Evolutionary conservation across 2,329 filamentous ascomycete genomes (phyloP).

Genomic region (Pseudogymnoascus sp.): DNA sequence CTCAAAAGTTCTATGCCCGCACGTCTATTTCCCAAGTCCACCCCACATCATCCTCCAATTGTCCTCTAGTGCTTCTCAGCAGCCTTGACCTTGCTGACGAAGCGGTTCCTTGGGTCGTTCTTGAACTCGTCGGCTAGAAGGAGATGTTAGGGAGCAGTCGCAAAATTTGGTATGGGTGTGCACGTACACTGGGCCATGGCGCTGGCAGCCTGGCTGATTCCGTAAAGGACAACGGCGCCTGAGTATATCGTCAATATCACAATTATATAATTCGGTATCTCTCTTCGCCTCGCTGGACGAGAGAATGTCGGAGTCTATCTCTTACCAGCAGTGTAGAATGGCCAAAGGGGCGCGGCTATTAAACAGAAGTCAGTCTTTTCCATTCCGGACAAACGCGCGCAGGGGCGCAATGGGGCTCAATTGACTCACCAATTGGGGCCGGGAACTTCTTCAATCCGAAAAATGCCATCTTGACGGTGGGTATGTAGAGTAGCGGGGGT

Average conservation of each 20-base stretch:
- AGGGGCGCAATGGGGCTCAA: slow-evolving; percentile 20
- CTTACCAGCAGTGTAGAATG: slow-evolving; percentile 93
- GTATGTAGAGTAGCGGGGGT: slow-evolving; percentile 31
- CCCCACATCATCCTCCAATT: slow-evolving; percentile 5
- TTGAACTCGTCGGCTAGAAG: slow-evolving; percentile 79
- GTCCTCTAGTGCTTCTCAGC: slow-evolving; percentile 25
- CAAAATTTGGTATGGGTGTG: slow-evolving; percentile 9
- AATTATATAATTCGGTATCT: neutral
- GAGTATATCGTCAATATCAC: slow-evolving; percentile 16
- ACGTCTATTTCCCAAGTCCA: slow-evolving; percentile 2
- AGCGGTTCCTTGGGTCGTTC: slow-evolving; percentile 89
- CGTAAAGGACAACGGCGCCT: slow-evolving; percentile 85
- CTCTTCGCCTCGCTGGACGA: neutral
- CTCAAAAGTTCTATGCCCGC: slow-evolving; percentile 5
- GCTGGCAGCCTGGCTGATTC: slow-evolving; percentile 76
- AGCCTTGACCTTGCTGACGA: slow-evolving; percentile 29
- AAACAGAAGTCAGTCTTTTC: neutral
- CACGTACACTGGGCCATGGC: slow-evolving; percentile 71
- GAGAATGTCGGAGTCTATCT: neutral
- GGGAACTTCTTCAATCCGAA: slow-evolving; percentile 74
- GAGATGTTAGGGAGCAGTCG: slow-evolving; percentile 8
- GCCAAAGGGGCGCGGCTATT: slow-evolving; percentile 79
- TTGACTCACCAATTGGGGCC: slow-evolving; percentile 64
- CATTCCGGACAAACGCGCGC: slow-evolving; percentile 15
- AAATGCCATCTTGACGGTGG: slow-evolving; percentile 59